Base-by-base conservation (phyloP, 2,329 filamentous ascomycete species). In the Fusarium denticulatum region DNA sequence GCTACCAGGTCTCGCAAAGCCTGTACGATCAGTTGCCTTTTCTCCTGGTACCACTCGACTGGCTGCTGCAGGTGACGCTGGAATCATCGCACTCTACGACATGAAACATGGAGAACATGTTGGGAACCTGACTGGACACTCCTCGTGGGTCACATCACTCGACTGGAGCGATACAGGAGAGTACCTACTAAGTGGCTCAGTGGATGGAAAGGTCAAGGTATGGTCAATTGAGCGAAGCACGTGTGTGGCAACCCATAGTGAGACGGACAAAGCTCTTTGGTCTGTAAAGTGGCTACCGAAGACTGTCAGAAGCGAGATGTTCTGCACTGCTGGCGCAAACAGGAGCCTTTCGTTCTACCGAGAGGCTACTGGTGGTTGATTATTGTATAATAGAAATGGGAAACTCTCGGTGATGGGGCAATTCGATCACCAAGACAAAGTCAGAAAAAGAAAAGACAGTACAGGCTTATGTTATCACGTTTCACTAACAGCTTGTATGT, bases 161-260 rank as follows among this genome's bases (percentile, higher is more conserved):
- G 94, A 97, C 81, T 99, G 96, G 94, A 98, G 92, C 81, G 90
- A 94, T 79, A 97, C 93, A 9, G 96, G 96, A 53, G 96, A 98
- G 83, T 97, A 94, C 81, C 85, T 99, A 18, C 87, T 98, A 6
- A 97, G 93, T 79, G 94, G 94, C 53, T 91, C 93, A 4, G 94
- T 97, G 81, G 95, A 98, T 79, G 96, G 96, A 42, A 98, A 97
- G 82, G 94, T 93, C 69, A 98, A 97, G 83, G 93, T 98, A 36
- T 99, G 96, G 96, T 96, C 94, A 36, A 89, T 98, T 67, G 95
- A 97, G 77, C 89, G 91, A 39, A 89, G 91, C 64, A 87, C 88
- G 9, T 98, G 96, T 80, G 96, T 99, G 49, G 95, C 96, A 18
- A 99, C 96, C 15, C 94, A 97, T 80, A 95, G 92, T 65, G 95